These are phyloP conservation scores for Plasmodium malariae DNA, from an alignment of 169 alveolate genomes.

Conservation along the genomic window DNA sequence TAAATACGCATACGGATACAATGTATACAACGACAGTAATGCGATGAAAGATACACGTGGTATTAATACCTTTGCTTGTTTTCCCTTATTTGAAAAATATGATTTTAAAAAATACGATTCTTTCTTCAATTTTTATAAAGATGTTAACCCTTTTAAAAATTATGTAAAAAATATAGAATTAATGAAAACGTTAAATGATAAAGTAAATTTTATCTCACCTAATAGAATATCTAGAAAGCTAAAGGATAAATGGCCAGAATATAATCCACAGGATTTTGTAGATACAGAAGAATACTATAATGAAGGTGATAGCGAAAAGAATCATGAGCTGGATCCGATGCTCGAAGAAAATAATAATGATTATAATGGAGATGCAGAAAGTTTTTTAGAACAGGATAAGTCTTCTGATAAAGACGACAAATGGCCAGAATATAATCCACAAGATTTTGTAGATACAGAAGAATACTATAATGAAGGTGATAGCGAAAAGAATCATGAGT, in stretches of 20 bases:
- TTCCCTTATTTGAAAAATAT: background rate
- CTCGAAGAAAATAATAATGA: background rate
- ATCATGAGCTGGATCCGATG: background rate
- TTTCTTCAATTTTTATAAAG: background rate
- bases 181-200: background rate
- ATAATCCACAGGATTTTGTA: background rate
- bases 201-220: background rate
- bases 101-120: slow-evolving; percentile 7
- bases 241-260: background rate
- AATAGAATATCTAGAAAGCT: slow-evolving; percentile 25
- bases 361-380: background rate
- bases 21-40: background rate
- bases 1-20: background rate
- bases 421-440: background rate
- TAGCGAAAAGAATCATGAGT: background rate
- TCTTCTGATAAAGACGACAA: slow-evolving; percentile 2
- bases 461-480: background rate
- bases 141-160: background rate
- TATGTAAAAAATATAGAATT: slow-evolving; percentile 11
- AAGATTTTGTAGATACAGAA: background rate
- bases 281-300: background rate
- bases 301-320: background rate
- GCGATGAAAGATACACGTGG: background rate
- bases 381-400: background rate
- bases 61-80: background rate